Evolutionary conservation across 768 basidiomycete species (phyloP).

Genomic region (Lactarius akahatsu): DNA sequence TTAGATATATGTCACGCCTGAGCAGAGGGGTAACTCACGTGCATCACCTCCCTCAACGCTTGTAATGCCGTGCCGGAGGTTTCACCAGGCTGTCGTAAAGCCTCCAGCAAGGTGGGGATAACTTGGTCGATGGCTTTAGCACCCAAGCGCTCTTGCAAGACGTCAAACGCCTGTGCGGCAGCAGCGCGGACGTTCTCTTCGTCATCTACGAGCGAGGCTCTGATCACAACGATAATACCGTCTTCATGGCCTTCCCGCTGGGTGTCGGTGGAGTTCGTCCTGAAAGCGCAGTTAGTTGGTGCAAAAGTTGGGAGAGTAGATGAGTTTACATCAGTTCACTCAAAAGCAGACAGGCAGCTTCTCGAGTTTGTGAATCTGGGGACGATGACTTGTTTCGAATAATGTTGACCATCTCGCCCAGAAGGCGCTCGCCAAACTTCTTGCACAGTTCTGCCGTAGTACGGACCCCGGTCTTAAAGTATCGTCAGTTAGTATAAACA

Average conservation of each 20-base stretch:
- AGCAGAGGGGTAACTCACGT: slow-evolving; percentile 47
- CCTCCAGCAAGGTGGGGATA: slow-evolving; percentile 91
- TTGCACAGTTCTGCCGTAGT: slow-evolving; percentile 88
- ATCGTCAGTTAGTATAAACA: slow-evolving; percentile 7
- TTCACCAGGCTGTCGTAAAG: slow-evolving; percentile 88
- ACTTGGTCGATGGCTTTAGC: slow-evolving; percentile 93
- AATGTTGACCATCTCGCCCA: slow-evolving; percentile 80
- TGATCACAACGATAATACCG: slow-evolving; percentile 82
- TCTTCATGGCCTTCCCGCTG: slow-evolving; percentile 88
- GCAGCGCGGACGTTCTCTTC: slow-evolving; percentile 83
- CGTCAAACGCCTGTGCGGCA: slow-evolving; percentile 86
- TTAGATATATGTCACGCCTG: slow-evolving; percentile 10
- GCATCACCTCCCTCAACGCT: slow-evolving; percentile 93
- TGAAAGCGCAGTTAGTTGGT: slow-evolving; percentile 36
- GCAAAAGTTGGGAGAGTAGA: slow-evolving; percentile 3
- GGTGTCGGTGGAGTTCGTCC: slow-evolving; percentile 78
- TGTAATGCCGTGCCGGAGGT: slow-evolving; percentile 94
- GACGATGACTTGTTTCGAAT: slow-evolving; percentile 67
- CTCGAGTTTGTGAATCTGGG: slow-evolving; percentile 59
- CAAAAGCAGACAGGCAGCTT: slow-evolving; percentile 86
- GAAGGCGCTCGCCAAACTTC: slow-evolving; percentile 91
- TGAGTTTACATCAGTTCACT: slow-evolving; percentile 79
- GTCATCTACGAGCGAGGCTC: slow-evolving; percentile 83
- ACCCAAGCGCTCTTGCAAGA: slow-evolving; percentile 89
- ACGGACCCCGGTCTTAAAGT: slow-evolving; percentile 73